Base-by-base conservation (phyloP, 2,329 filamentous ascomycete genomes). In the Pyrenochaeta sp. region DNA sequence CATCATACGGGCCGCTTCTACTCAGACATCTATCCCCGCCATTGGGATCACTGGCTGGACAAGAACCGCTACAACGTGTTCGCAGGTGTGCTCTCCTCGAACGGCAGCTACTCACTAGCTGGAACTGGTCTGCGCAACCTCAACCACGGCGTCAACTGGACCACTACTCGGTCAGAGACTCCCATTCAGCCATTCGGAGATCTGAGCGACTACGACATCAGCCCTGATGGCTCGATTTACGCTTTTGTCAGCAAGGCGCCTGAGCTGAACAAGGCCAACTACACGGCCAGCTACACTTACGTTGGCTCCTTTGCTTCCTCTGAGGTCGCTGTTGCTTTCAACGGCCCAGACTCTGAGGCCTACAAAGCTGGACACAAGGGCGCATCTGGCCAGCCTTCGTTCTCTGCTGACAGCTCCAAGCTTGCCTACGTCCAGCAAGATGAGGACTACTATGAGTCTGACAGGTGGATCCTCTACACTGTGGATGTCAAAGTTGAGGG, bases 211-310 rank as follows among this genome's bases (percentile, higher is more conserved):
- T 96, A 92, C 63, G 89, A 93, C 59, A 81, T 93, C 49, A 81
- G 84, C 50, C 73, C 76, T 15, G 72, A 77, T 34, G 88, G 87
- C 1, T 77, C 90, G 38, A 81, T 84, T 19, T 65, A 66, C 41
- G 64, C 66, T 17, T 91, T 93, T 62, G 80, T 92, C 10, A 82
- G 88, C 31, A 90, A 89, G 59, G 88, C 91, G 55, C 87, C 88
- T 0, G 76, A 83, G 13, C 70, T 90, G 10, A 84, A 87, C 61
- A 84, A 83, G 9, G 88, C 89, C 1, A 82, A 88, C 51, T 84
- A 87, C 71, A 96, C 90, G 8, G 92, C 92, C 54, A 87, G 87
- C 7, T 89, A 94, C 63, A 79, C 94, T 27, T 96, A 94, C 71
- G 82, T 87, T 30, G 80, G 88, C 3, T 81, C 86, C 1, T 76